Conservation (phyloP, 192 early-diverging fungal species). For the Funneliformis mosseae region DNA sequence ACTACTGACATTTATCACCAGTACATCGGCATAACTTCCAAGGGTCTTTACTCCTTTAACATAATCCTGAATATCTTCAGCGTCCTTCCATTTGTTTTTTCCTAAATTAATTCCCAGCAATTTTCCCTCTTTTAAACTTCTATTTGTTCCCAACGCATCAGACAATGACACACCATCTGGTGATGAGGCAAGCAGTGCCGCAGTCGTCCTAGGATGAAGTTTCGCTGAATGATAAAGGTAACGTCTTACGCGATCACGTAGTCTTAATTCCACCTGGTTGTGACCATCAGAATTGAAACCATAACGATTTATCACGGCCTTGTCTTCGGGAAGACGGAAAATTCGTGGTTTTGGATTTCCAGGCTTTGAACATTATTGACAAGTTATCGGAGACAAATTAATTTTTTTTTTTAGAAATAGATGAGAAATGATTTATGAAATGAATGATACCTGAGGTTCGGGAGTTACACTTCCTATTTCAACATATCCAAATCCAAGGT, state of each 20-base stretch:
- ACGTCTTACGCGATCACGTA: conserved; percentile 75
- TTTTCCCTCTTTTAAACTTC: conserved; percentile 59
- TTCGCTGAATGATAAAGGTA: conserved; percentile 51
- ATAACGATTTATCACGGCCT: conserved; percentile 86
- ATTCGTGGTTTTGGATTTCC: conserved; percentile 87
- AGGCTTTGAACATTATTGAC: conserved; percentile 43
- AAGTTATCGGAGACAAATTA: neutral
- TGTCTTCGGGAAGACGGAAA: conserved; percentile 76
- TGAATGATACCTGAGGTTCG: conserved; percentile 62
- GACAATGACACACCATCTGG: conserved; percentile 42
- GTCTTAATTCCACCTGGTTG: conserved; percentile 57
- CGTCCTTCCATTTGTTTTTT: conserved; percentile 79
- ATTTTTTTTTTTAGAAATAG: too few species aligned
- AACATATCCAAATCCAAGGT: conserved; percentile 86
- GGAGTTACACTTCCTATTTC: conserved; percentile 92
- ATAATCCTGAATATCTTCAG: conserved; percentile 76
- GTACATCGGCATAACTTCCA: conserved; percentile 82
- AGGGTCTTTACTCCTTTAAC: conserved; percentile 72
- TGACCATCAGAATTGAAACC: conserved; percentile 88
- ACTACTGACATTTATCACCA: conserved; percentile 87
- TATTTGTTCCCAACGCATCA: conserved; percentile 45
- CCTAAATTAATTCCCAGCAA: conserved; percentile 87
- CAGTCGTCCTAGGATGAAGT: conserved; percentile 49
- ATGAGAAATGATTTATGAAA: neutral
- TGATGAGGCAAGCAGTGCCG: conserved; percentile 44